phyloP scores from a whole-genome alignment of 208 protist genomes.

The Tritrichomonas foetus region DNA sequence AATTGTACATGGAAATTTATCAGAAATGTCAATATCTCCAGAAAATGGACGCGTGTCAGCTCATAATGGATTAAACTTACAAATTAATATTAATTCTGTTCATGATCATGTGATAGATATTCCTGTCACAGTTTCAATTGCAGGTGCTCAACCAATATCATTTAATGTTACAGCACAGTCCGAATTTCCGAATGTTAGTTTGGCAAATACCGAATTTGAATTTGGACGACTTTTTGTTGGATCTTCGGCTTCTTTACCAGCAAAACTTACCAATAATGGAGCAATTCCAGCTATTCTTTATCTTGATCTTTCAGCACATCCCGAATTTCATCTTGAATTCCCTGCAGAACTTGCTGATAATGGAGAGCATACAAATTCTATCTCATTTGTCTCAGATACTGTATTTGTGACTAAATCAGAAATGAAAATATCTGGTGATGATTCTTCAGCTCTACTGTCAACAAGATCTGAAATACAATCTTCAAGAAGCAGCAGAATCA shows the following conservation, averaged over 20 bases:
- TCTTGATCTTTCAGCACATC: background rate
- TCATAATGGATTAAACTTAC: background rate
- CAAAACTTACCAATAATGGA: background rate
- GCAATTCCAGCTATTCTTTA: background rate
- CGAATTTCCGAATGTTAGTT: background rate
- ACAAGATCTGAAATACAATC: too few relatives aligned
- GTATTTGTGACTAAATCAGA: slow-evolving; percentile 18
- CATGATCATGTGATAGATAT: background rate
- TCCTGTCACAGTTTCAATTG: background rate
- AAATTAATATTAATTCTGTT: background rate
- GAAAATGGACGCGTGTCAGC: background rate
- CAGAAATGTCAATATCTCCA: background rate
- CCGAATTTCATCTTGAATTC: background rate
- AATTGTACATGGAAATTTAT: background rate
- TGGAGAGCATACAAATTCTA: background rate
- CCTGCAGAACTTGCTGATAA: background rate
- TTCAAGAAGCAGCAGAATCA: background rate
- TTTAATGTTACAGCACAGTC: slow-evolving; percentile 10
- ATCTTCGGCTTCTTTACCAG: background rate
- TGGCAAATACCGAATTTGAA: slow-evolving; percentile 1
- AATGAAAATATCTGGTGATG: background rate
- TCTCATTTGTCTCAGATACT: background rate
- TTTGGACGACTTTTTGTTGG: slow-evolving; percentile 7
- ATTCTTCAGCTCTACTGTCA: background rate
- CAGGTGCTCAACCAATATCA: background rate